phyloP scores from a whole-genome alignment of 2,329 filamentous ascomycete genomes.

The Trichoderma gracile region DNA sequence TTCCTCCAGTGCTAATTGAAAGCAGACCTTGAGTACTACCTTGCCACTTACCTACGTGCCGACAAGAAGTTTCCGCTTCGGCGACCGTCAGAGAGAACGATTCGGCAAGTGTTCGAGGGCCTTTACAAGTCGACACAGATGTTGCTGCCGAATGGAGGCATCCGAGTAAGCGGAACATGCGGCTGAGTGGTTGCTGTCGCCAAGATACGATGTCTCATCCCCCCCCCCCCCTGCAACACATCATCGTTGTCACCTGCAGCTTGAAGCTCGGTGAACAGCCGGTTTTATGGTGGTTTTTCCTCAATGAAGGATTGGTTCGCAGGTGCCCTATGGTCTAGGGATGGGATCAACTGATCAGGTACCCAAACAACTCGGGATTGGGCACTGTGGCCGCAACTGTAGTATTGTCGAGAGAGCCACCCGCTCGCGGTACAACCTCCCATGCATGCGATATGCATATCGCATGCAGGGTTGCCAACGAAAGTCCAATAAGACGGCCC shows the following conservation, averaged over 20 bases:
- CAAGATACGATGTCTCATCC: background rate
- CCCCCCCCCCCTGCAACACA: background rate
- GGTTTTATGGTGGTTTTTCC: background rate
- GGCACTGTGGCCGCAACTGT: background rate
- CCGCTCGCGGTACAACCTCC: conserved; percentile 1
- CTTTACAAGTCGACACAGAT: background rate
- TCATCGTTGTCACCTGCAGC: background rate
- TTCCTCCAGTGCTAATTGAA: too few relatives aligned
- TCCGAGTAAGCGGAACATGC: background rate
- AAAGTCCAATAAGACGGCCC: background rate
- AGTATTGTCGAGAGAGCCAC: background rate
- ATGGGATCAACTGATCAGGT: background rate
- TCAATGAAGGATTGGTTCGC: background rate
- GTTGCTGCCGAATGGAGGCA: background rate
- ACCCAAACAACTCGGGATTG: background rate
- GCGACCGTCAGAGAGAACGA: background rate
- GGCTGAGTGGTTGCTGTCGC: background rate
- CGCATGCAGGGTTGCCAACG: conserved; percentile 15
- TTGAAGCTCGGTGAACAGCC: background rate
- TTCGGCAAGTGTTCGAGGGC: background rate
- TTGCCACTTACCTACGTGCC: too few relatives aligned
- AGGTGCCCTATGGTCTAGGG: background rate
- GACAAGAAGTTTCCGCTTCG: too few relatives aligned
- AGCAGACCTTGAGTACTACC: too few relatives aligned
- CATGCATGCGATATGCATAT: conserved; percentile 10